phyloP scores from a whole-genome alignment of 192 early-diverging fungal genomes.

The Entomortierella beljakovae region DNA sequence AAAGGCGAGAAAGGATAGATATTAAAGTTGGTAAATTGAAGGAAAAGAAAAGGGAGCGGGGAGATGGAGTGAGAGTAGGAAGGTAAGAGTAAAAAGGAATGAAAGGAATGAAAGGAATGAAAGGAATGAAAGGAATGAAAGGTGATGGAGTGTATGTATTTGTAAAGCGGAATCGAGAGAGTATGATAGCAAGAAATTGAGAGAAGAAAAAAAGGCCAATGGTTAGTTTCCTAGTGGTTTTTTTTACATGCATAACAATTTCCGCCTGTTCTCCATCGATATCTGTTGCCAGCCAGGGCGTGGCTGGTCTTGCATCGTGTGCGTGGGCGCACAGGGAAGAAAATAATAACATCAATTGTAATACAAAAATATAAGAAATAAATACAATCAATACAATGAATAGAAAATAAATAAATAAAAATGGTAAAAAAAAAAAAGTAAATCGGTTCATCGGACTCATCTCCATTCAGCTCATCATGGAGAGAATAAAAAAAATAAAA shows the following conservation, averaged over 20 bases:
- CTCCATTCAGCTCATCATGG: background rate
- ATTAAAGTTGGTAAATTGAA: background rate
- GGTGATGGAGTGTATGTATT: no score
- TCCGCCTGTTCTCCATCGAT: background rate
- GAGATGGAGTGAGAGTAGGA: background rate
- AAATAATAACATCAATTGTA: no score
- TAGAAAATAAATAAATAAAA: background rate
- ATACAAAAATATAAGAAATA: background rate
- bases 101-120: background rate
- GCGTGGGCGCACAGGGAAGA: slow-evolving; percentile 2
- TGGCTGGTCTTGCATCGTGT: slow-evolving; percentile 4
- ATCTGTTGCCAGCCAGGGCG: slow-evolving; percentile 10
- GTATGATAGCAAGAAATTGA: background rate
- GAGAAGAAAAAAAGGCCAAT: slow-evolving; percentile 6
- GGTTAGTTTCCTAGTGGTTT: background rate
- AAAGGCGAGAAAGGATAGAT: background rate
- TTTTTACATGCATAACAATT: background rate
- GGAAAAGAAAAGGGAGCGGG: background rate
- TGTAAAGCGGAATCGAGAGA: no score
- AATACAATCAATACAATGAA: background rate
- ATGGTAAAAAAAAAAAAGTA: no score
- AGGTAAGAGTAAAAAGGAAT: slow-evolving; percentile 1
- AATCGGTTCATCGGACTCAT: background rate
- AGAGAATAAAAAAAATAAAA: background rate
- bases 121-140: background rate